Evolutionary conservation across 129 eudicot genomes (phyloP).

Genomic region (Gnaphalium uliginosum): DNA sequence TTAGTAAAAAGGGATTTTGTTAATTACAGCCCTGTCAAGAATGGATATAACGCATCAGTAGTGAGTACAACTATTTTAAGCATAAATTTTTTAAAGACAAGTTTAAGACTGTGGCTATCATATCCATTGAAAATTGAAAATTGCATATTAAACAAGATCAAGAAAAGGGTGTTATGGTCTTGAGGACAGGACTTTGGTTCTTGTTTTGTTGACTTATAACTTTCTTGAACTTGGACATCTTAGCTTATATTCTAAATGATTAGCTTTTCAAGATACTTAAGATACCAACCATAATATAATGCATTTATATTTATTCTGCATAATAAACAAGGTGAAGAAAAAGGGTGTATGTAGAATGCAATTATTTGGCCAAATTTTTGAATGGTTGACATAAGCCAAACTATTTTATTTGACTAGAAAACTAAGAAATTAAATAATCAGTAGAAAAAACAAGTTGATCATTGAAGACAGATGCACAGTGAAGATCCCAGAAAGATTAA

Average conservation of each 20-base stretch:
- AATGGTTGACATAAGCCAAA: background rate
- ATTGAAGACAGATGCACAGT: slow-evolving; percentile 23
- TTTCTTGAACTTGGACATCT: slow-evolving; percentile 10
- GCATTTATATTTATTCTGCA: slow-evolving; percentile 7
- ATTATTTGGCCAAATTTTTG: background rate
- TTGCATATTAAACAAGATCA: slow-evolving; percentile 22
- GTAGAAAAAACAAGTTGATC: slow-evolving; percentile 24
- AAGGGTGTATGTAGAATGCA: background rate
- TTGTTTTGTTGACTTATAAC: slow-evolving; percentile 26
- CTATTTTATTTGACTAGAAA: background rate
- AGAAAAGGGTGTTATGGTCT: slow-evolving; percentile 13
- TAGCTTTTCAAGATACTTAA: slow-evolving; percentile 25
- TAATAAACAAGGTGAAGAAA: slow-evolving; percentile 18
- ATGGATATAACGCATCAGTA: too few relatives aligned
- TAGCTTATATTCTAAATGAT: slow-evolving; percentile 11
- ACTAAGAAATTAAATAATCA: background rate
- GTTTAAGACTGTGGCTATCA: too few relatives aligned
- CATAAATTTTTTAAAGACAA: too few relatives aligned
- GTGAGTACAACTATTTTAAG: too few relatives aligned
- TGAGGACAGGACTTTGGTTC: slow-evolving; percentile 20
- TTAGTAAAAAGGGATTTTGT: background rate
- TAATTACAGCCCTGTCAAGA: too few relatives aligned
- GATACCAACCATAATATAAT: background rate
- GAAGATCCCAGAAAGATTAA: slow-evolving; percentile 37
- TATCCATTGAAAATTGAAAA: background rate